These are phyloP conservation scores for Fomitiporia mediterranea DNA, from an alignment of 1,284 basidiomycete species.

Conservation along the genomic window DNA sequence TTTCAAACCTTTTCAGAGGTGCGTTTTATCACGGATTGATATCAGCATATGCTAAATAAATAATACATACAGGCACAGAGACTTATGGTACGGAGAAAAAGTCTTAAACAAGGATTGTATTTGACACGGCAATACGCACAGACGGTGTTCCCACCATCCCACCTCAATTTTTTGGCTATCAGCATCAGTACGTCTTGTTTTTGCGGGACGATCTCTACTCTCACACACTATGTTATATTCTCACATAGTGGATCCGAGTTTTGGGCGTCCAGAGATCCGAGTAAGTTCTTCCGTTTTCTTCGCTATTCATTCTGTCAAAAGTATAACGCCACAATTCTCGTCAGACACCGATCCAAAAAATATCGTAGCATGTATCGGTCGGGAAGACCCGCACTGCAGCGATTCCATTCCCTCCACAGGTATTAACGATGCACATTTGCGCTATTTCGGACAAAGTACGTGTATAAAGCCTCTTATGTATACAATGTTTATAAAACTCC, in stretches of 20 bases:
- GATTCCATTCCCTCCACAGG: constrained; percentile 35
- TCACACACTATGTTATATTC: background rate
- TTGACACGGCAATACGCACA: too few relatives aligned
- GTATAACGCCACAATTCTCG: constrained; percentile 29
- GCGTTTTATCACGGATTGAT: constrained; percentile 11
- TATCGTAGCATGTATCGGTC: constrained; percentile 28
- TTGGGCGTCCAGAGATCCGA: constrained; percentile 40
- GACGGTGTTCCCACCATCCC: constrained; percentile 45
- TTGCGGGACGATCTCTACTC: constrained; percentile 2
- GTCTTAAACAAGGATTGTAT: background rate
- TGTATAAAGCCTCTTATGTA: background rate
- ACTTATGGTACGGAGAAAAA: constrained; percentile 35
- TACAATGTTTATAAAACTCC: too few relatives aligned
- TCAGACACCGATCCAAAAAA: constrained; percentile 35
- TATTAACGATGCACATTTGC: constrained; percentile 37
- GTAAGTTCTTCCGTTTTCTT: constrained; percentile 23
- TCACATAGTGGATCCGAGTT: constrained; percentile 37
- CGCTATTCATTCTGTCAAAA: background rate
- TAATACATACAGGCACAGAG: constrained; percentile 10
- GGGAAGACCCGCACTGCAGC: constrained; percentile 19
- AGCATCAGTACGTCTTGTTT: constrained; percentile 36
- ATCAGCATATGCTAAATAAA: background rate
- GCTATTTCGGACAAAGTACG: constrained; percentile 41
- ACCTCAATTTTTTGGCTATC: constrained; percentile 35
- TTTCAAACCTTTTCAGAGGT: constrained; percentile 37